These are phyloP conservation scores for Astrothelium macrocarpum DNA, from an alignment of 495 filamentous ascomycete genomes.

Conservation along the genomic window DNA sequence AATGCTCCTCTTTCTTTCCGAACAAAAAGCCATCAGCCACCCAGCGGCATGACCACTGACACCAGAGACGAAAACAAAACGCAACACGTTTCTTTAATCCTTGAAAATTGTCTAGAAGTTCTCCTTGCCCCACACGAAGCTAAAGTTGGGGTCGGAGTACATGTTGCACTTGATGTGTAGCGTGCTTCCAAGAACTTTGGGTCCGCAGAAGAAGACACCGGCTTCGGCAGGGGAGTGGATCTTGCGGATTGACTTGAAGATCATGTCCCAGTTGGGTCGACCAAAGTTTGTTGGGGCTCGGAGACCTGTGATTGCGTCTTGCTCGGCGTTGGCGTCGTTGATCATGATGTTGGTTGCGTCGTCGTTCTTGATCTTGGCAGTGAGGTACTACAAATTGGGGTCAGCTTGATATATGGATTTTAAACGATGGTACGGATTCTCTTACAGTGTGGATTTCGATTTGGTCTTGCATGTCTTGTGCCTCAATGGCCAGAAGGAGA, in stretches of 20 bases:
- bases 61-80: neutral
- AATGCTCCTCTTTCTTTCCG: too few relatives aligned
- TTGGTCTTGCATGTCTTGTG: conserved; percentile 67
- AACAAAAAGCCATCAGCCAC: conserved; percentile 1
- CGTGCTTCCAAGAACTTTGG: conserved; percentile 57
- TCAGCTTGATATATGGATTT: conserved; percentile 10
- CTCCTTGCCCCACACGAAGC: conserved; percentile 66
- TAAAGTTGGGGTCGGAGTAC: conserved; percentile 64
- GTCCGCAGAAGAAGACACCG: conserved; percentile 74
- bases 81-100: neutral
- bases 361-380: conserved; percentile 67
- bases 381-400: conserved; percentile 45
- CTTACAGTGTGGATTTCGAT: conserved; percentile 60
- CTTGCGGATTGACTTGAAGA: conserved; percentile 64
- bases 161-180: conserved; percentile 69
- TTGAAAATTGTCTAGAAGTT: conserved; percentile 47
- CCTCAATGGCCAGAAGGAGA: conserved; percentile 68
- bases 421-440: neutral
- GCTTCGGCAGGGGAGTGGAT: conserved; percentile 62
- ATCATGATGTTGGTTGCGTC: conserved; percentile 79
- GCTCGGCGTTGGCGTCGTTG: conserved; percentile 70
- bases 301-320: conserved; percentile 66
- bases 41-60: neutral
- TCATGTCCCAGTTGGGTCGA: conserved; percentile 70
- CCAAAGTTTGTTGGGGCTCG: conserved; percentile 69